Percentiles rank a stretch among this genome's conserved stretches.
These are phyloP conservation scores for Penicillium sp. DNA, from an alignment of 2,329 filamentous ascomycete genomes.

Conservation along the genomic window DNA sequence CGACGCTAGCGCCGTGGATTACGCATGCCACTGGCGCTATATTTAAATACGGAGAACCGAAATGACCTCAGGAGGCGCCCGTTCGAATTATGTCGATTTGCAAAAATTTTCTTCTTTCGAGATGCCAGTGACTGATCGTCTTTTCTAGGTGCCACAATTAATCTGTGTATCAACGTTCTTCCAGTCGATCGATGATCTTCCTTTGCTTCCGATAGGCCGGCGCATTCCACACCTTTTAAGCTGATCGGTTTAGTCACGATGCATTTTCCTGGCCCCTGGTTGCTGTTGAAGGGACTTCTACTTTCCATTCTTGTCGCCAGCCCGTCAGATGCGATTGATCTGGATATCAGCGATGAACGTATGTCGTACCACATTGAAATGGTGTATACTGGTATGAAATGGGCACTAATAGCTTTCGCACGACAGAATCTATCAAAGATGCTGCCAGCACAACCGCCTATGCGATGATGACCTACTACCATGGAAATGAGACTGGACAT, in stretches of 20 bases:
- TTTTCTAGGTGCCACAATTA: not conserved
- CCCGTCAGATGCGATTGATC: conserved; percentile 19
- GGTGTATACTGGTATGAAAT: not conserved
- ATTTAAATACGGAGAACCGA: conserved; percentile 8
- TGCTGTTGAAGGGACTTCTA: conserved; percentile 1
- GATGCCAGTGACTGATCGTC: not conserved
- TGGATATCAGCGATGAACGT: conserved; percentile 29
- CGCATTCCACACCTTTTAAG: not conserved
- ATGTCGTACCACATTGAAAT: conserved; percentile 2
- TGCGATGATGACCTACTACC: conserved; percentile 51
- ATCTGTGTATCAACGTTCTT: not conserved
- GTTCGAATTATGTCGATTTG: not conserved
- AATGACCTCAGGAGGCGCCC: not conserved
- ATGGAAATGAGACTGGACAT: conserved; percentile 48
- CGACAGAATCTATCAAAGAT: conserved; percentile 40
- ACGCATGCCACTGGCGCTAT: conserved; percentile 19
- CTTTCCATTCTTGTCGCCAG: conserved; percentile 2
- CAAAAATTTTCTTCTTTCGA: not conserved
- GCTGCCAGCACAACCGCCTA: conserved; percentile 44
- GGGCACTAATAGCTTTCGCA: not conserved
- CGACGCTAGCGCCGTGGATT: conserved; percentile 25
- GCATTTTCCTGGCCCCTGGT: conserved; percentile 5
- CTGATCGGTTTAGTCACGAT: conserved; percentile 2
- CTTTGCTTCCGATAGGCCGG: not conserved
- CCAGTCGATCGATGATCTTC: not conserved